phyloP scores from a whole-genome alignment of 495 filamentous ascomycete genomes.

The Immersiella caudata region DNA sequence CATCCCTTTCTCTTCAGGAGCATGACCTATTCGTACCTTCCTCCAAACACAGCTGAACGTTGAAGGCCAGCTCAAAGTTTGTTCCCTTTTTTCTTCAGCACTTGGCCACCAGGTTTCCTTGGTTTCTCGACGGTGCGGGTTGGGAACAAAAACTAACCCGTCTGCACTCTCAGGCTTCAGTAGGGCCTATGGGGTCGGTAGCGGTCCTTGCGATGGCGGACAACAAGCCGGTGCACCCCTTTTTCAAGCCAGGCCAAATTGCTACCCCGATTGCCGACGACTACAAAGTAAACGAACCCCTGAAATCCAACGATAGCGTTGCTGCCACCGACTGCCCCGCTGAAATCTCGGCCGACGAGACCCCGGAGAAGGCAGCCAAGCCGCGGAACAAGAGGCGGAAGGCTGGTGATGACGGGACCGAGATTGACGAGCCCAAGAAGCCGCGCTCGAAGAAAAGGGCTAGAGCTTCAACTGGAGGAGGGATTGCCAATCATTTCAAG shows the following conservation, averaged over 20 bases:
- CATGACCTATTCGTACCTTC: not conserved
- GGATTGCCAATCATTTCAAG: conserved; percentile 27
- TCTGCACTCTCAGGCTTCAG: not conserved
- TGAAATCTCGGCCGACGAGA: conserved; percentile 15
- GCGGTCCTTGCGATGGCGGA: conserved; percentile 36
- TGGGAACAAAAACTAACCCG: not conserved
- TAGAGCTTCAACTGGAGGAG: conserved; percentile 18
- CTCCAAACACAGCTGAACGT: not conserved
- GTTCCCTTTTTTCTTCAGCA: not conserved
- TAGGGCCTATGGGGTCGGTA: conserved; percentile 29
- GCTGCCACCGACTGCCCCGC: not conserved
- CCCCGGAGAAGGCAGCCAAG: conserved; percentile 37
- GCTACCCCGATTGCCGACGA: not conserved
- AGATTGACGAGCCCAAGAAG: conserved; percentile 22
- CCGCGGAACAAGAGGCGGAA: conserved; percentile 55
- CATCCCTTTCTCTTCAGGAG: conserved; percentile 4
- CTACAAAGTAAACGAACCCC: conserved; percentile 13
- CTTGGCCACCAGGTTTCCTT: too few species aligned
- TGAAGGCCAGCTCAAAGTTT: not conserved
- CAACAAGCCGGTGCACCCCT: conserved; percentile 37
- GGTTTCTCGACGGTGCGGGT: not conserved
- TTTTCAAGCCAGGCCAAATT: conserved; percentile 32
- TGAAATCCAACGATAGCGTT: not conserved
- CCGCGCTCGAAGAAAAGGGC: conserved; percentile 23
- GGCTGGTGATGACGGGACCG: conserved; percentile 34